phyloP scores from a whole-genome alignment of 2,329 filamentous ascomycete species.

The Ambrosiella beaveri region DNA sequence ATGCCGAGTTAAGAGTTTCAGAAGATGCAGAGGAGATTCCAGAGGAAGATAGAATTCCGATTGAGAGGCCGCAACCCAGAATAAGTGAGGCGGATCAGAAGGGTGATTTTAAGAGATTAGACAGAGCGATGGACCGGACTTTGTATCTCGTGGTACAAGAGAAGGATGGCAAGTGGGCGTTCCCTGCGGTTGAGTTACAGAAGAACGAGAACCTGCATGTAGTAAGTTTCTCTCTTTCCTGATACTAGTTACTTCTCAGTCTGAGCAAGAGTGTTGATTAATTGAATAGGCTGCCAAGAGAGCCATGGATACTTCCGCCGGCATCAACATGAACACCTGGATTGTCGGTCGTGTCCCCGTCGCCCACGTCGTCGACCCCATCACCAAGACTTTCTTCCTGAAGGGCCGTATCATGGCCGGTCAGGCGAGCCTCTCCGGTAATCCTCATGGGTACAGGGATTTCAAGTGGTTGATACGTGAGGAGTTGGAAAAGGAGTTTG shows the following conservation, averaged over 20 bases:
- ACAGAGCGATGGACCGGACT: conserved; percentile 62
- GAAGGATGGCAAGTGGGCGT: conserved; percentile 55
- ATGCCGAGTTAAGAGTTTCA: conserved; percentile 49
- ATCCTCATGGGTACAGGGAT: conserved; percentile 55
- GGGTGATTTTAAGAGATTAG: conserved; percentile 60
- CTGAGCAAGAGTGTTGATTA: conserved; percentile 7
- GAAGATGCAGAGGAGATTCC: conserved; percentile 43
- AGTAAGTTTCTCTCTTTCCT: conserved; percentile 35
- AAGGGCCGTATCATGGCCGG: conserved; percentile 94
- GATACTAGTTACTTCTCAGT: background rate
- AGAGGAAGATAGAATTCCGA: conserved; percentile 42
- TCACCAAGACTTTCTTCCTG: conserved; percentile 85
- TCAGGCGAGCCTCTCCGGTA: conserved; percentile 64
- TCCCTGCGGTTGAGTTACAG: conserved; percentile 55
- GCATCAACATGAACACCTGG: conserved; percentile 98
- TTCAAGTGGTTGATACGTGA: conserved; percentile 89
- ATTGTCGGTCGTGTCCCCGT: conserved; percentile 81
- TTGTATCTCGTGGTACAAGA: conserved; percentile 75
- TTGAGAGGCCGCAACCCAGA: conserved; percentile 54
- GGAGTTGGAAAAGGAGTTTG: conserved; percentile 56
- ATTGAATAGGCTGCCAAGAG: conserved; percentile 56
- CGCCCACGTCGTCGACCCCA: conserved; percentile 53
- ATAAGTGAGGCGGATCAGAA: conserved; percentile 61
- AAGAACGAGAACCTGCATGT: conserved; percentile 63
- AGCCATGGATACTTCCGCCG: conserved; percentile 58